Conservation (phyloP, 768 basidiomycete species). For the Xanthoconium purpureum region DNA sequence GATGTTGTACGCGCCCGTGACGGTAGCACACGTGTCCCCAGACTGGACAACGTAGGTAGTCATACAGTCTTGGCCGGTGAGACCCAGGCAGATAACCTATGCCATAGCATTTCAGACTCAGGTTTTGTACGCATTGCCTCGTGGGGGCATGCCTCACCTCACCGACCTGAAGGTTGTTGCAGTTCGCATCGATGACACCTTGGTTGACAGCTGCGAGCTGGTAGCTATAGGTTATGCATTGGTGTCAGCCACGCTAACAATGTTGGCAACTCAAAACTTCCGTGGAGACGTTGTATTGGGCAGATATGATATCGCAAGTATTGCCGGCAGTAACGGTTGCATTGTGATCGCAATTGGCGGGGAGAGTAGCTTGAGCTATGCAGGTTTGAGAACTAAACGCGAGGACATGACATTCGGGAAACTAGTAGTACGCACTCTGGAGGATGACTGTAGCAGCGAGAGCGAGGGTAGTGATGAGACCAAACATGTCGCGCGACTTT, state of each 20-base stretch:
- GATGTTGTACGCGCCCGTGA: conserved; percentile 43
- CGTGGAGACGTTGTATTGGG: conserved; percentile 59
- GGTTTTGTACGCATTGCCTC: background rate
- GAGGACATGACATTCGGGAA: background rate
- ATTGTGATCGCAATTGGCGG: conserved; percentile 51
- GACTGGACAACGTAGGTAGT: conserved; percentile 44
- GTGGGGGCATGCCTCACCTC: conserved; percentile 34
- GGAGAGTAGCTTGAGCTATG: conserved; percentile 43
- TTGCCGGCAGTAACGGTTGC: conserved; percentile 58
- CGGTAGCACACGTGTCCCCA: conserved; percentile 50
- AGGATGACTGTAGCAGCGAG: conserved; percentile 10
- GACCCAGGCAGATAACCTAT: conserved; percentile 55
- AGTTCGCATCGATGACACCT: conserved; percentile 46
- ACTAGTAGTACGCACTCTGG: conserved; percentile 16
- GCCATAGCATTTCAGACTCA: background rate
- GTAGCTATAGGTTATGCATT: conserved; percentile 35
- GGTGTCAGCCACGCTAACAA: background rate
- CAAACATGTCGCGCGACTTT: conserved; percentile 15
- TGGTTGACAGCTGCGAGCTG: conserved; percentile 56
- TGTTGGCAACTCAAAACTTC: conserved; percentile 30
- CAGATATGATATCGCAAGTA: conserved; percentile 64
- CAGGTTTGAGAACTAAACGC: conserved; percentile 16
- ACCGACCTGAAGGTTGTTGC: conserved; percentile 54
- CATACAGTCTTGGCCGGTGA: conserved; percentile 53
- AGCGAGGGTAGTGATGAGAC: conserved; percentile 13